Conservation (phyloP, 305 asterid genomes). For the Galium porrigens region DNA sequence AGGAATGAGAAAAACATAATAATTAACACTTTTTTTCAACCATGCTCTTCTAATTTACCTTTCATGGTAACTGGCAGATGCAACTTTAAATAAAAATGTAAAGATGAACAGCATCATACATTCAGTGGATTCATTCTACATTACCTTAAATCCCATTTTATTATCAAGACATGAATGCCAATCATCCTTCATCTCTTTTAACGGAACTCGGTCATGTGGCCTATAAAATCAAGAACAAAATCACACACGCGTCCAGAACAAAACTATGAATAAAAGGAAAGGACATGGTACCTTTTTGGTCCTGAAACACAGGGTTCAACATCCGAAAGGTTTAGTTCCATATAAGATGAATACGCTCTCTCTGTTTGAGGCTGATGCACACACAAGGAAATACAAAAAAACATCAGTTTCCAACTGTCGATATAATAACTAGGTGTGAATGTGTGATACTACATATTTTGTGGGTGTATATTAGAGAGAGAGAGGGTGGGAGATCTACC, state of each 20-base stretch:
- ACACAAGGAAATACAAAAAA: not conserved
- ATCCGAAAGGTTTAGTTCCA: slow-evolving; percentile 48
- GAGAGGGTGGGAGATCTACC: slow-evolving; percentile 21
- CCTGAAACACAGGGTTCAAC: slow-evolving; percentile 79
- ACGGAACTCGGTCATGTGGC: slow-evolving; percentile 71
- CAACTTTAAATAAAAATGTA: not conserved
- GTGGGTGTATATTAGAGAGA: not conserved
- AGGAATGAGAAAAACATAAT: not conserved
- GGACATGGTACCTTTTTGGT: slow-evolving; percentile 49
- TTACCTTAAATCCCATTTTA: slow-evolving; percentile 73
- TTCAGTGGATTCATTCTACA: not conserved
- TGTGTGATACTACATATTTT: not conserved
- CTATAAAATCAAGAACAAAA: slow-evolving; percentile 21
- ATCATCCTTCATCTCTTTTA: slow-evolving; percentile 64
- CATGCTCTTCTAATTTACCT: not conserved
- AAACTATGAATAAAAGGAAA: slow-evolving; percentile 1
- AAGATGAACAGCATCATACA: not conserved
- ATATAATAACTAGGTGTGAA: not conserved
- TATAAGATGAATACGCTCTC: slow-evolving; percentile 49
- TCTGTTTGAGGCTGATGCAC: slow-evolving; percentile 51
- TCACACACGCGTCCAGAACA: slow-evolving; percentile 1
- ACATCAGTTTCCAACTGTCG: not conserved
- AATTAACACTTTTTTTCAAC: not conserved
- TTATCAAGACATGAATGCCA: slow-evolving; percentile 68
- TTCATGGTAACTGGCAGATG: not conserved